A percentile compares a stretch with the other conserved stretches of the same genome.
Evolutionary conservation across 2,329 filamentous ascomycete genomes (phyloP).

Genomic region (Ploettnerulaceae sp.): DNA sequence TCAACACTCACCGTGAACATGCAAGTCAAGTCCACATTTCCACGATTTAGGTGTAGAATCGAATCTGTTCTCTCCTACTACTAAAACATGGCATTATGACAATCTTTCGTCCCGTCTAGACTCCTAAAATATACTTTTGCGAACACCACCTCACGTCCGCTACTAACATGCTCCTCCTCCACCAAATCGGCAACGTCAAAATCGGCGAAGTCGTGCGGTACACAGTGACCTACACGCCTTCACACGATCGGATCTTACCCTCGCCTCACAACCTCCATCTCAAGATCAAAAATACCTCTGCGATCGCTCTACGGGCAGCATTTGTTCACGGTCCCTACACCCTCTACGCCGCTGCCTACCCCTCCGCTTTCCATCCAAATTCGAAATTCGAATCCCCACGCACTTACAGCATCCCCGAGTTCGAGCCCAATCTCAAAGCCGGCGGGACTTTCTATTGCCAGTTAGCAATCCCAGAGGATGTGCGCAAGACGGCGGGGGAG

Average conservation of each 20-base stretch:
- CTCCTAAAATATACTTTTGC: too few species aligned
- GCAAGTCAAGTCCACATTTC: too few species aligned
- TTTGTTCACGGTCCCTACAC: constrained; percentile 97
- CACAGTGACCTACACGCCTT: constrained; percentile 87
- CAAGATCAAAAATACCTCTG: constrained; percentile 86
- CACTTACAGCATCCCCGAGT: constrained; percentile 75
- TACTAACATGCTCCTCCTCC: constrained; percentile 75
- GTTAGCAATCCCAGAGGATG: constrained; percentile 73
- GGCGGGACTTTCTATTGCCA: constrained; percentile 80
- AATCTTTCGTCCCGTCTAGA: too few species aligned
- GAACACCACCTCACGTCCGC: not conserved
- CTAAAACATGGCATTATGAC: too few species aligned
- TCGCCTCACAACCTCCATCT: constrained; percentile 76
- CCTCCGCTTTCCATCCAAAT: constrained; percentile 78
- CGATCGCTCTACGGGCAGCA: constrained; percentile 84
- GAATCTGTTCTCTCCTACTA: too few species aligned
- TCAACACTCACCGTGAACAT: too few species aligned
- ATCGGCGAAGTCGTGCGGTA: constrained; percentile 92
- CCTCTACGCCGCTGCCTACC: constrained; percentile 80
- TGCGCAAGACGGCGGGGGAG: constrained; percentile 58
- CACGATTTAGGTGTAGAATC: too few species aligned
- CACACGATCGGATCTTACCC: constrained; percentile 82
- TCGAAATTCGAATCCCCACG: constrained; percentile 65
- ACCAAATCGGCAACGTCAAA: constrained; percentile 87
- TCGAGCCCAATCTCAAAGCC: constrained; percentile 94